phyloP scores from a whole-genome alignment of 78 protist genomes.

The Dictyostelium capitatum region DNA sequence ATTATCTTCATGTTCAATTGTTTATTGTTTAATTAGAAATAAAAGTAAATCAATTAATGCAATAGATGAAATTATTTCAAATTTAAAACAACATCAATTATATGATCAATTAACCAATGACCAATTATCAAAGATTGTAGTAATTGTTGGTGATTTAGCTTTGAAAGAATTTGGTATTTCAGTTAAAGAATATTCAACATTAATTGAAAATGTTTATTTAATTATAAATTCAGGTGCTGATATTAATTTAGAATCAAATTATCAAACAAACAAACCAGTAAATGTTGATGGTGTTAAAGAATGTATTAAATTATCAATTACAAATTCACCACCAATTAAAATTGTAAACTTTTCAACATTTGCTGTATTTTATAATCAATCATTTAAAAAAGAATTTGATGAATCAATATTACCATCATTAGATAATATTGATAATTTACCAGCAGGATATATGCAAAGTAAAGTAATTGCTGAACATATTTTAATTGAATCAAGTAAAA shows the following conservation, averaged over 20 bases:
- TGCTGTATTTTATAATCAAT: constrained; percentile 16
- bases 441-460: constrained; percentile 44
- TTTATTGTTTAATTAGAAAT: constrained; percentile 52
- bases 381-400: neutral
- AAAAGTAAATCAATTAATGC: neutral
- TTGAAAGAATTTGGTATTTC: constrained; percentile 16
- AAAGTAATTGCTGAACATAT: constrained; percentile 42
- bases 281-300: neutral
- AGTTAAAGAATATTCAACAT: neutral
- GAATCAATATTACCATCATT: constrained; percentile 22
- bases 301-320: neutral
- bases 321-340: neutral
- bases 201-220: neutral
- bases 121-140: neutral
- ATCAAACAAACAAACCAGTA: neutral
- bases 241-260: neutral
- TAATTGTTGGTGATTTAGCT: constrained; percentile 22
- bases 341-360: constrained; percentile 48
- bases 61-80: neutral
- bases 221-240: constrained; percentile 5
- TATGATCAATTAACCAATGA: neutral
- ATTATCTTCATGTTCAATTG: neutral
- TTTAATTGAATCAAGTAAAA: neutral
- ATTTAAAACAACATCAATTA: neutral
- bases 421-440: constrained; percentile 13